Evolutionary conservation across 1,284 basidiomycete genomes (phyloP), one percentile per base, ranked within the genome.

Genomic region (Trichosporon coremiiforme): DNA sequence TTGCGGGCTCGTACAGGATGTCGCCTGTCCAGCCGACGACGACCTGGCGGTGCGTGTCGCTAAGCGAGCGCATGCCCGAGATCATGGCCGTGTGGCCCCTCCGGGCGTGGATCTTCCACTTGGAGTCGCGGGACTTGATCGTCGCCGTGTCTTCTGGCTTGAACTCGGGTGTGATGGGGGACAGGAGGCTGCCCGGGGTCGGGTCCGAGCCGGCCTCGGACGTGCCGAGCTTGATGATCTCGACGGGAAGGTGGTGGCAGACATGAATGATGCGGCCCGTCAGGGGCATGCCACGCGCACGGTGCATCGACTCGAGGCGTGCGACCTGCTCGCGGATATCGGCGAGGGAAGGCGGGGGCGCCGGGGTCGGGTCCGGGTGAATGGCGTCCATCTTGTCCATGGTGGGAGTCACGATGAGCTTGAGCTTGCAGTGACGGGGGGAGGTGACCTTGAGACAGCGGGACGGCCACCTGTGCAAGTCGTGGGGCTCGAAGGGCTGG

Each of bases 61-160:
- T 88, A 57, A 99, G 88, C 4, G 90, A 92, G 69, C 90, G 89
- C 77, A 98, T 95, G 45, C 97, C 96, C 65, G 91, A 92, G 75
- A 96, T 91, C 91, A 99, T 94, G 8, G 96, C 96, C 5, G 93
- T 90, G 83, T 99, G 96, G 25, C 95, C 96, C 69, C 94, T 90
- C 45, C 95, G 87, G 3, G 90, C 88, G 10, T 88, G 85, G 9
- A 99, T 85, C 12, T 89, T 88, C 96, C 96, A 99, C 66, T 79
- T 82, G 35, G 80, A 75, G 67, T 80, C 76, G 17, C 70, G 55
- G 67, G 74, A 74, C 68, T 80, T 78, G 36, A 80, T 74, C 0
- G 73, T 75, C 2, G 77, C 70, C 38, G 75, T 73, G 66, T 82
- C 79, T 68, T 82, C 80, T 29, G 80, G 78, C 75, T 83, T 81